Conservation (phyloP, 1,284 basidiomycete genomes). For the Leccinum insolens region DNA sequence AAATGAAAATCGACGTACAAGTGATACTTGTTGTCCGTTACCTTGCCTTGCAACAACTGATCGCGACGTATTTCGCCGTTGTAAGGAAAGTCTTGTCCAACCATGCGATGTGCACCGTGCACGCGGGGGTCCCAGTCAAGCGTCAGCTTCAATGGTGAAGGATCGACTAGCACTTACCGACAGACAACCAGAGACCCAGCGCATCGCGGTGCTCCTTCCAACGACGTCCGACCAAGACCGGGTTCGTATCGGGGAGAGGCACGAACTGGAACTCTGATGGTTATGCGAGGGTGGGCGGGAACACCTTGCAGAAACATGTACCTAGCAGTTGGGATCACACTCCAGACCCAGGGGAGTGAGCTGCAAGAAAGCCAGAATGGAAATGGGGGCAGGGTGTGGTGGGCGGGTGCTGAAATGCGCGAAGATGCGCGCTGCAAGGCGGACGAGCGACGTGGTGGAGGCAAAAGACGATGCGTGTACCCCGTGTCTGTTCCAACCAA, state of each 20-base stretch:
- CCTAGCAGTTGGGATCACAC: too few species aligned
- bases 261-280: slow-evolving; percentile 47
- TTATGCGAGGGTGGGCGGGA: too few species aligned
- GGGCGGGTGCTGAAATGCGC: too few species aligned
- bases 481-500: too few species aligned
- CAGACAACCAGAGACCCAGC: slow-evolving; percentile 47
- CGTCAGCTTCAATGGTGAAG: background rate
- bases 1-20: slow-evolving; percentile 13
- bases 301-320: too few species aligned
- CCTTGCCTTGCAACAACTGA: slow-evolving; percentile 17
- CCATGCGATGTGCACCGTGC: background rate
- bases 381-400: too few species aligned
- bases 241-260: slow-evolving; percentile 53
- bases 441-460: too few species aligned
- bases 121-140: background rate
- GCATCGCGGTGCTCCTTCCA: slow-evolving; percentile 57
- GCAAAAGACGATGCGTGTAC: too few species aligned
- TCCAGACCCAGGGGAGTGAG: too few species aligned
- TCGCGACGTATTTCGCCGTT: slow-evolving; percentile 21
- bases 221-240: slow-evolving; percentile 51
- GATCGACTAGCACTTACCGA: slow-evolving; percentile 42
- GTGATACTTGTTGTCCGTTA: slow-evolving; percentile 21
- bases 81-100: slow-evolving; percentile 18
- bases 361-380: too few species aligned
- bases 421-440: too few species aligned